Percentiles rank a stretch among this genome's conserved stretches.
Evolutionary conservation across 257 asterid genomes (phyloP).

Genomic region (Misopates orontium): DNA sequence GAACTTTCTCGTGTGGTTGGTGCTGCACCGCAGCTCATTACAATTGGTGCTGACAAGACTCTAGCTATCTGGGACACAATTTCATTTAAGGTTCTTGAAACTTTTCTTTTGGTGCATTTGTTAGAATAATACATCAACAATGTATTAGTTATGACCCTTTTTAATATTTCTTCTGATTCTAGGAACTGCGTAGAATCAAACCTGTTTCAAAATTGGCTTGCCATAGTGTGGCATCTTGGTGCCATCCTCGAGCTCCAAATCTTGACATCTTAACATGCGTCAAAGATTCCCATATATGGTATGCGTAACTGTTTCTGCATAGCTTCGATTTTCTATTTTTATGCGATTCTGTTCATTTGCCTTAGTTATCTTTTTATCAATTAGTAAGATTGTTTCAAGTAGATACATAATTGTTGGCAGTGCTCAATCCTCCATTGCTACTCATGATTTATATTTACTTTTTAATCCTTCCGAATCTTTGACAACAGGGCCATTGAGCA

Average conservation of each 20-base stretch:
- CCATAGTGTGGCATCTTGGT: slow-evolving; percentile 99
- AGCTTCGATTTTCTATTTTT: slow-evolving; percentile 22
- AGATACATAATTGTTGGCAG: slow-evolving; percentile 11
- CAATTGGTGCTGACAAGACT: slow-evolving; percentile 96
- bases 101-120: slow-evolving; percentile 20
- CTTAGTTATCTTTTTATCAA: slow-evolving; percentile 7
- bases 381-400: slow-evolving; percentile 10
- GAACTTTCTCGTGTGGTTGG: slow-evolving; percentile 95
- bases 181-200: slow-evolving; percentile 95
- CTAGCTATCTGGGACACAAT: slow-evolving; percentile 98
- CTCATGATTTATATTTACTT: slow-evolving; percentile 11
- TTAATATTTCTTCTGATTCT: slow-evolving; percentile 26
- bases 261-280: slow-evolving; percentile 97
- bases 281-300: slow-evolving; percentile 98
- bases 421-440: slow-evolving; percentile 18
- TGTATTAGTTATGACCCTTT: slow-evolving; percentile 5
- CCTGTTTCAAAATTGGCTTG: slow-evolving; percentile 96
- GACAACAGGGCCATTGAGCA: slow-evolving; percentile 99
- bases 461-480: slow-evolving; percentile 31
- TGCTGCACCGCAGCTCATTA: slow-evolving; percentile 93
- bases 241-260: slow-evolving; percentile 99
- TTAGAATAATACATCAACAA: slow-evolving; percentile 1
- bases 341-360: not conserved
- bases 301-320: slow-evolving; percentile 29
- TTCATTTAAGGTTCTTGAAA: slow-evolving; percentile 73